Evolutionary conservation across 2,329 filamentous ascomycete genomes (phyloP), one percentile per base, ranked within the genome.

Genomic region (Cytospora piceicola): DNA sequence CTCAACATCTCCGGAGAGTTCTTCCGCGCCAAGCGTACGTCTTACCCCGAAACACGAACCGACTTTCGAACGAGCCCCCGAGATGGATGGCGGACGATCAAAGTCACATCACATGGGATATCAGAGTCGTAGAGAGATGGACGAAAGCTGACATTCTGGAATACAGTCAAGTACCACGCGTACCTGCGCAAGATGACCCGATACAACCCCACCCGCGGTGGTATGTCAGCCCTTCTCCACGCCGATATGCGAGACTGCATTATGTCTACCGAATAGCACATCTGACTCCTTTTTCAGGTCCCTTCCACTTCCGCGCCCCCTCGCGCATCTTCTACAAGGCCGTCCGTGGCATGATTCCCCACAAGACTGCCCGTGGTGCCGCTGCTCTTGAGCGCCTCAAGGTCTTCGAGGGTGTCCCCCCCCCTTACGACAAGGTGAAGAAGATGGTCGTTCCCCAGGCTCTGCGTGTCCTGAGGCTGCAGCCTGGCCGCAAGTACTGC

Each of bases 1-100:
- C 90, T 99, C 83, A 99, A 99, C 90, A 99, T 99, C 89, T 99
- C 95, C 75, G 95, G 95, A 86, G 95, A 98, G 88, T 99, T 99
- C 92, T 99, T 99, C 92, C 93, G 95, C 83, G 90, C 94, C 76
- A 99, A 99, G 91, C 91, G 95, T 99, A 97, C 84, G 94, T 97
- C 78, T 29, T 71, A 71, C 72, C 20, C 70, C 71, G 69, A 71
- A 68, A 63, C 55, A 63, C 69, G 30, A 59, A 42, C 56, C 49
- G 24, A 54, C 42, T 22, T 4, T 20, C 46, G 39, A 39, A 32
- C 42, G 36, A 46, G n/a, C 20, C 53, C 51, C 30, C 34, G 30
- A 20, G 22, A 52, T 53, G 30, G 1, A 4, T 36, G 9, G 30
- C 24, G 8, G 53, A 52, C 42, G 22, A 49, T 51, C 8, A 49